phyloP scores from a whole-genome alignment of 306 rosid genomes.

The Rubus idaeus region DNA sequence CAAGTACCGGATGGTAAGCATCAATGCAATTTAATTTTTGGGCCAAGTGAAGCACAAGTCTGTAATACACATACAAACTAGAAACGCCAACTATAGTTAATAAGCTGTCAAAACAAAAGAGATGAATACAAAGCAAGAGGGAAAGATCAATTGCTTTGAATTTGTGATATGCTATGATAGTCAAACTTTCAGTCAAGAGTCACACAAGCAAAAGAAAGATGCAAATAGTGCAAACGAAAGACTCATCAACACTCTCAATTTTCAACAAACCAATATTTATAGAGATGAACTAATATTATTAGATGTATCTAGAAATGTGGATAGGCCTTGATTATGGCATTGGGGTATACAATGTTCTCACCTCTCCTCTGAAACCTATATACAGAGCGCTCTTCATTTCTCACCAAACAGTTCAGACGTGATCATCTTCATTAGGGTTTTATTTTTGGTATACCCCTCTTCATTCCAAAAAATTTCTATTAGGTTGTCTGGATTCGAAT shows the following conservation, averaged over 20 bases:
- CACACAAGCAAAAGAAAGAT: not conserved
- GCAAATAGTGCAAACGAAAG: not conserved
- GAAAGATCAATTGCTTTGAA: not conserved
- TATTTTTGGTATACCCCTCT: not conserved
- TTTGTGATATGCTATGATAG: not conserved
- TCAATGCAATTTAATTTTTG: constrained; percentile 23
- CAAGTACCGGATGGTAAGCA: constrained; percentile 6
- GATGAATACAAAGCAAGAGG: not conserved
- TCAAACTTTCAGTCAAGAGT: not conserved
- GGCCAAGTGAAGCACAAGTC: constrained; percentile 4
- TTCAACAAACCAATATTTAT: not conserved
- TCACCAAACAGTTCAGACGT: not conserved
- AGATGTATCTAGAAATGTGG: not conserved
- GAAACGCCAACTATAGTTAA: not conserved
- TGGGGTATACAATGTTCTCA: not conserved
- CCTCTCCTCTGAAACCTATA: constrained; percentile 6
- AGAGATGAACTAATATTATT: not conserved
- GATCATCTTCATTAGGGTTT: not conserved
- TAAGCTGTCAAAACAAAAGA: not conserved
- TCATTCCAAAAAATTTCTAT: not conserved
- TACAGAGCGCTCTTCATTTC: not conserved
- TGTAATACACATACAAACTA: not conserved
- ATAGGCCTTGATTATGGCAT: not conserved
- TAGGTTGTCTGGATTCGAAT: not conserved
- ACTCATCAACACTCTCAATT: not conserved